Evolutionary conservation across 169 alveolate species (phyloP).

Genomic region (Plasmodium coatneyi): DNA sequence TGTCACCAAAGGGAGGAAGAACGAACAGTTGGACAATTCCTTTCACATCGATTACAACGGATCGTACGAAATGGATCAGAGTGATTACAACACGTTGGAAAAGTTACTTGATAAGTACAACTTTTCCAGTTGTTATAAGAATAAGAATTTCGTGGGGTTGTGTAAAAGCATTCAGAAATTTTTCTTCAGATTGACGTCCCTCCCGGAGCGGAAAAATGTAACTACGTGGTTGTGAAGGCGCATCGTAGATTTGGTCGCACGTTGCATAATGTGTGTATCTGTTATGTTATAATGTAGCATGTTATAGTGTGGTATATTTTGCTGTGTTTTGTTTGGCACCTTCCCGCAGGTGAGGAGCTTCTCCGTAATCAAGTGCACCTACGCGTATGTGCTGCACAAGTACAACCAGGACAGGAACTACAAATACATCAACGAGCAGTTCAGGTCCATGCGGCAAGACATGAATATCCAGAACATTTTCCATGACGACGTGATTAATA

Average conservation of each 20-base stretch:
- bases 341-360: slow-evolving; percentile 40
- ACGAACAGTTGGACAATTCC: not conserved
- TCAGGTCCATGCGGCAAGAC: slow-evolving; percentile 94
- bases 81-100: slow-evolving; percentile 22
- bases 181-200: slow-evolving; percentile 86
- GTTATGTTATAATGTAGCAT: not conserved
- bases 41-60: slow-evolving; percentile 16
- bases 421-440: slow-evolving; percentile 90
- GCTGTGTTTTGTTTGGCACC: not conserved
- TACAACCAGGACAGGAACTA: slow-evolving; percentile 83
- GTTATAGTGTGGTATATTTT: not conserved
- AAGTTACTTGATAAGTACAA: slow-evolving; percentile 47
- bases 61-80: not conserved
- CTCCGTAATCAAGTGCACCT: slow-evolving; percentile 70
- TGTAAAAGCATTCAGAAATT: slow-evolving; percentile 85
- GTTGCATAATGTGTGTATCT: not conserved
- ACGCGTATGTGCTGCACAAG: slow-evolving; percentile 79
- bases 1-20: slow-evolving; percentile 6
- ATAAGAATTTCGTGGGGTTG: slow-evolving; percentile 82
- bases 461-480: slow-evolving; percentile 93
- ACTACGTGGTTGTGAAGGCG: not conserved
- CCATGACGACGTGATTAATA: slow-evolving; percentile 89
- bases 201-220: slow-evolving; percentile 86
- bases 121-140: slow-evolving; percentile 44
- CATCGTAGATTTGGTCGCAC: not conserved